A percentile compares a stretch with the other conserved stretches of the same genome.
phyloP scores from a whole-genome alignment of 2,329 filamentous ascomycete species.

The Coniochaeta pulveracea region DNA sequence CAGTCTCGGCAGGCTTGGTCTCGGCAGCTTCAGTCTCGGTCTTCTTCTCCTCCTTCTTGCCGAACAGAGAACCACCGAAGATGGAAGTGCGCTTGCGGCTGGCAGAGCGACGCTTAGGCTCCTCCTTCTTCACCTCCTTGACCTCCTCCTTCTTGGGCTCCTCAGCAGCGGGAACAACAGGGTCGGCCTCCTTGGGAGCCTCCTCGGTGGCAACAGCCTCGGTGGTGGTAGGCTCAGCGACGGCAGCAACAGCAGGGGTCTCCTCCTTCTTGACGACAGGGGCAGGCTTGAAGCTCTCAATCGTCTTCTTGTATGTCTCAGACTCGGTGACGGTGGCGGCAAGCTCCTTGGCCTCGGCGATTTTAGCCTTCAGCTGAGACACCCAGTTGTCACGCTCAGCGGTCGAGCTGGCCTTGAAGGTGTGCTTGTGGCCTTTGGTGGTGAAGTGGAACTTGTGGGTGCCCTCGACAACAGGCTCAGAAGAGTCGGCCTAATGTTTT shows the following conservation, averaged over 20 bases:
- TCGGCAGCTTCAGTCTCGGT: constrained; percentile 21
- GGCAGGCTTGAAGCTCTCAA: constrained; percentile 55
- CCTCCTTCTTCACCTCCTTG: constrained; percentile 43
- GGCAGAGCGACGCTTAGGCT: constrained; percentile 50
- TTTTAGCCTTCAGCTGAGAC: constrained; percentile 68
- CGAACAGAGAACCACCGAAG: constrained; percentile 42
- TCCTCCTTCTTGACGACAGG: constrained; percentile 34
- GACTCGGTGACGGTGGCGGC: constrained; percentile 62
- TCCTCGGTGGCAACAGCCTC: constrained; percentile 23
- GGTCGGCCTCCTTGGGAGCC: constrained; percentile 18
- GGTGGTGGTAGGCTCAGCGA: constrained; percentile 23
- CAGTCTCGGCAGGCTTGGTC: constrained; percentile 11
- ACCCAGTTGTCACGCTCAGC: constrained; percentile 91
- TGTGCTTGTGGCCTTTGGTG: constrained; percentile 80
- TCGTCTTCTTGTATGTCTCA: constrained; percentile 79
- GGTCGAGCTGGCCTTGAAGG: constrained; percentile 68
- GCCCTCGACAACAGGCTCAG: constrained; percentile 66
- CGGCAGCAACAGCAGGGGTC: constrained; percentile 17
- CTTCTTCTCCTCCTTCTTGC: constrained; percentile 41
- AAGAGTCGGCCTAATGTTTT: constrained; percentile 51
- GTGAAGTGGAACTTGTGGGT: constrained; percentile 77
- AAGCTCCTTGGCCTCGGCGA: constrained; percentile 74
- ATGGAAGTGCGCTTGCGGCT: constrained; percentile 57
- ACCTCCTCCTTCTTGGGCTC: constrained; percentile 27
- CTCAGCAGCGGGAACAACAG: constrained; percentile 18